Evolutionary conservation across 768 basidiomycete genomes (phyloP).

Genomic region (Calvatia gigantea): DNA sequence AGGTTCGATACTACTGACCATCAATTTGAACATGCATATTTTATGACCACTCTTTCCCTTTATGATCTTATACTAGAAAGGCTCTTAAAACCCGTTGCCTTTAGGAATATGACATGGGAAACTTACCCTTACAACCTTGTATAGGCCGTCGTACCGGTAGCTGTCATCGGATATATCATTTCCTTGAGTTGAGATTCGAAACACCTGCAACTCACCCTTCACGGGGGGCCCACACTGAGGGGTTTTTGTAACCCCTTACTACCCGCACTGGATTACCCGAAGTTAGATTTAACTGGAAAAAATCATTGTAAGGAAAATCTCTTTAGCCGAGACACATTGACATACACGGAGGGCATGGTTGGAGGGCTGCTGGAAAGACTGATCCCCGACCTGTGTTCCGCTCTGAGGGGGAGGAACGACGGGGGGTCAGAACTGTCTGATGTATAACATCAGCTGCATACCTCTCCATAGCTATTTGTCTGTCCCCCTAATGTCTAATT

Average conservation of each 20-base stretch:
- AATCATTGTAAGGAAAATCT: not conserved
- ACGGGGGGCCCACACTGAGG: slow-evolving; percentile 31
- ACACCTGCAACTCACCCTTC: slow-evolving; percentile 22
- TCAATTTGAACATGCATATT: slow-evolving; percentile 13
- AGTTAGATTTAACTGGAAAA: slow-evolving; percentile 24
- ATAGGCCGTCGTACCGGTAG: slow-evolving; percentile 43
- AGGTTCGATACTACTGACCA: slow-evolving; percentile 4
- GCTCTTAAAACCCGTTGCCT: too few species aligned
- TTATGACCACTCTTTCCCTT: slow-evolving; percentile 11
- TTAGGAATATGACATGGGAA: not conserved
- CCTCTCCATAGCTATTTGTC: not conserved
- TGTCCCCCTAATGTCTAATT: slow-evolving; percentile 6
- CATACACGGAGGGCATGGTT: slow-evolving; percentile 32
- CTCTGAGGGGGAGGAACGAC: slow-evolving; percentile 10
- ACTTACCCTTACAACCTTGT: slow-evolving; percentile 31
- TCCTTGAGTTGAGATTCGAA: not conserved
- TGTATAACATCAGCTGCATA: not conserved
- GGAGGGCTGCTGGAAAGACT: slow-evolving; percentile 29
- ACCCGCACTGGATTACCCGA: slow-evolving; percentile 36
- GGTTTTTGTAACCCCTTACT: slow-evolving; percentile 29
- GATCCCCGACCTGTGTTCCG: slow-evolving; percentile 26
- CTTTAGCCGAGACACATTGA: too few species aligned
- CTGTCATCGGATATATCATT: slow-evolving; percentile 15
- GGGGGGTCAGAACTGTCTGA: slow-evolving; percentile 3
- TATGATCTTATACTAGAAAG: not conserved